Percentiles rank a stretch among this genome's conserved stretches.
phyloP scores from a whole-genome alignment of 768 basidiomycete species.

The Pisolithus marmoratus region DNA sequence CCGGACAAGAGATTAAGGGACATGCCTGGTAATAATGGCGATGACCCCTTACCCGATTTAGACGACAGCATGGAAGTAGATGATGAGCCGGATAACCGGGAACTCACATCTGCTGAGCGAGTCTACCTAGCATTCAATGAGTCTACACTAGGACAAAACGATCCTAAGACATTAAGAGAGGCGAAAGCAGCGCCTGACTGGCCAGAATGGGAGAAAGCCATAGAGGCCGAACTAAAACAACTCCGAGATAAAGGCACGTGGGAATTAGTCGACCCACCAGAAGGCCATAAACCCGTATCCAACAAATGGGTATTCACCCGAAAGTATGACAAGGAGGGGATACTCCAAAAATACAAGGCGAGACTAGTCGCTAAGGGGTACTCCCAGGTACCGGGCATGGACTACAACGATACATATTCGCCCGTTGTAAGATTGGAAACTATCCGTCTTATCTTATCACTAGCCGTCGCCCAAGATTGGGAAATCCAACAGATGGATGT shows the following conservation, averaged over 20 bases:
- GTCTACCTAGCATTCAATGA: background rate
- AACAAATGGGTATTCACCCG: conserved; percentile 25
- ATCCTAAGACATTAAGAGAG: background rate
- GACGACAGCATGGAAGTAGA: too few relatives aligned
- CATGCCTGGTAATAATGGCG: too few relatives aligned
- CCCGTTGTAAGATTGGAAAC: conserved; percentile 11
- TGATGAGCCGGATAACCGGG: too few relatives aligned
- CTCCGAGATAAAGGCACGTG: conserved; percentile 9
- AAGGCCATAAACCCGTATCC: conserved; percentile 16
- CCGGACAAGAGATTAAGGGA: background rate
- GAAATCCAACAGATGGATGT: too few relatives aligned
- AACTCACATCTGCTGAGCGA: background rate
- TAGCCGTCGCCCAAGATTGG: too few relatives aligned
- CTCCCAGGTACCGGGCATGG: conserved; percentile 29
- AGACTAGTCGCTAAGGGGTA: conserved; percentile 37
- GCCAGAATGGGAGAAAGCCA: conserved; percentile 4
- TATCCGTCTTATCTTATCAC: too few relatives aligned
- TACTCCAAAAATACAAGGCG: conserved; percentile 23
- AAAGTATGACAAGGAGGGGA: background rate
- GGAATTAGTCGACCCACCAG: conserved; percentile 19
- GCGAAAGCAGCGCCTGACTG: background rate
- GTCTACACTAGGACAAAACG: background rate
- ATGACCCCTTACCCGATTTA: too few relatives aligned
- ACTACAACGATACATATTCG: conserved; percentile 28
- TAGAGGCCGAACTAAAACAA: background rate